These are phyloP conservation scores for Dactylonectria macrodidyma DNA, from an alignment of 2,329 filamentous ascomycete genomes.

Conservation along the genomic window DNA sequence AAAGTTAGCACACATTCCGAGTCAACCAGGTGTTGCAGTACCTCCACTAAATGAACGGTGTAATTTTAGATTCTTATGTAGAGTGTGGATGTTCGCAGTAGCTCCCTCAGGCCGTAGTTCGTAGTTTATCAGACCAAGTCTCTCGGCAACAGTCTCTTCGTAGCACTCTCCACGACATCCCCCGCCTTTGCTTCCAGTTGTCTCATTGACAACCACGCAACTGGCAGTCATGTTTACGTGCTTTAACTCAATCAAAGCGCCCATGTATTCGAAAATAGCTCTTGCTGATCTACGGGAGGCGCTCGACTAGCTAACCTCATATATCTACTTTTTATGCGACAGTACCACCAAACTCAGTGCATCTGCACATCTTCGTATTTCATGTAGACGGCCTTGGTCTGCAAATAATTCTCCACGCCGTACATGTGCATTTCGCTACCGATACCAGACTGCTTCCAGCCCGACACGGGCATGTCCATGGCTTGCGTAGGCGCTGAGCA, in stretches of 20 bases:
- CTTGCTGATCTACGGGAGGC: neutral
- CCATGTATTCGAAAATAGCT: neutral
- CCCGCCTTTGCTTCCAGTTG: too few species aligned
- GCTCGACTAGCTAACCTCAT: neutral
- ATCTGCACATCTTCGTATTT: neutral
- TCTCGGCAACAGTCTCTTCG: neutral
- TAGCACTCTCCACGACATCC: too few species aligned
- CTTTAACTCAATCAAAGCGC: neutral
- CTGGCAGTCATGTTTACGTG: neutral
- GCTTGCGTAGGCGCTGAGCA: neutral
- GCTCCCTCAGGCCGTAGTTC: neutral
- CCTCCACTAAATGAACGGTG: too few species aligned
- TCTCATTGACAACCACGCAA: neutral
- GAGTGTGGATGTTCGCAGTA: neutral
- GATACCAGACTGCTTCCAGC: neutral
- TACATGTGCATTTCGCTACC: neutral
- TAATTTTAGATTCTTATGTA: neutral
- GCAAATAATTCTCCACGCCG: neutral
- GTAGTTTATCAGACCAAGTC: neutral
- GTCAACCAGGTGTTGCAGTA: too few species aligned
- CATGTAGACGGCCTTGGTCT: neutral
- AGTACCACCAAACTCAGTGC: neutral
- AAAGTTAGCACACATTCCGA: too few species aligned
- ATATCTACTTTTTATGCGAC: neutral
- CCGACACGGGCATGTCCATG: neutral